A percentile compares a stretch with the other conserved stretches of the same genome.
These are phyloP conservation scores for Amanita pseudoporphyria DNA, from an alignment of 768 basidiomycete species.

Conservation along the genomic window DNA sequence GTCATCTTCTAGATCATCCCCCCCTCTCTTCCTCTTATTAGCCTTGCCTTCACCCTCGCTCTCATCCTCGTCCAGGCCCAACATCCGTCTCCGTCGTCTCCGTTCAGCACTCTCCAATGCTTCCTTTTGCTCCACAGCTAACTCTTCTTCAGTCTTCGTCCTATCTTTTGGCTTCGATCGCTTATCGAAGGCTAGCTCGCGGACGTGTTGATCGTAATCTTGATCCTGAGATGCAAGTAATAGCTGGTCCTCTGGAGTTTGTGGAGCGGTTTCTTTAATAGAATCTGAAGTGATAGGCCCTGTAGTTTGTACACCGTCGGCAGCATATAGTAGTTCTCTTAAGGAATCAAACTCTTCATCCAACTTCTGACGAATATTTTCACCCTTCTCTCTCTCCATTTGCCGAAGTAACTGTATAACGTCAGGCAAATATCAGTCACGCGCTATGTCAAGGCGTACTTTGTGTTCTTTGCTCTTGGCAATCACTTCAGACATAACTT, in stretches of 20 bases:
- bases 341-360: slow-evolving; percentile 83
- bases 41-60: slow-evolving; percentile 46
- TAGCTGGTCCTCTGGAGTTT: slow-evolving; percentile 14
- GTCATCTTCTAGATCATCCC: slow-evolving; percentile 91
- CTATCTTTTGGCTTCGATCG: slow-evolving; percentile 91
- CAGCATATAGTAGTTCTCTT: slow-evolving; percentile 59
- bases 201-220: slow-evolving; percentile 88
- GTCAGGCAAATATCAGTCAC: slow-evolving; percentile 8
- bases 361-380: slow-evolving; percentile 77
- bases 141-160: slow-evolving; percentile 93
- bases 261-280: background rate
- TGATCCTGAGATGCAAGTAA: slow-evolving; percentile 28
- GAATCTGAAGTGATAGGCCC: background rate
- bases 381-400: slow-evolving; percentile 77
- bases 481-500: slow-evolving; percentile 97
- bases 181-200: slow-evolving; percentile 87
- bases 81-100: slow-evolving; percentile 71
- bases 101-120: slow-evolving; percentile 80
- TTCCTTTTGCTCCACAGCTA: slow-evolving; percentile 83
- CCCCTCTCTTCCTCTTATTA: slow-evolving; percentile 47
- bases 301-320: slow-evolving; percentile 17
- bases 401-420: slow-evolving; percentile 66
- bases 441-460: slow-evolving; percentile 32
- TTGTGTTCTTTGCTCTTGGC: slow-evolving; percentile 96
- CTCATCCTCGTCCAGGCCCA: slow-evolving; percentile 65